Conservation (phyloP, 1,139 yeast species). For the Williopsis jadinii region DNA sequence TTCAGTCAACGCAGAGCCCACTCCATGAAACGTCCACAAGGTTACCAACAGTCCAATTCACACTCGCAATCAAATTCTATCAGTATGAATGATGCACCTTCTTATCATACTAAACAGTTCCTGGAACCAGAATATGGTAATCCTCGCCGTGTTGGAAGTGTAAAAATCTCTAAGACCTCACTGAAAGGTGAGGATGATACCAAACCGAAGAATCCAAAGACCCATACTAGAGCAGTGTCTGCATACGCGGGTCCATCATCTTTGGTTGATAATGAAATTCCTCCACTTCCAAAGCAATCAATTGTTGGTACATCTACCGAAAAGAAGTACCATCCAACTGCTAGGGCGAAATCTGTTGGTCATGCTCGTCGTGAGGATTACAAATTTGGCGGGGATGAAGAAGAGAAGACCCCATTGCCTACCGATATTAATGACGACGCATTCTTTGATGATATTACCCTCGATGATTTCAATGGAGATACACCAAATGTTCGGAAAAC, state of each 20-base stretch:
- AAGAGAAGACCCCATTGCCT: constrained; percentile 36
- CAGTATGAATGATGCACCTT: constrained; percentile 4
- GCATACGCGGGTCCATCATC: constrained; percentile 27
- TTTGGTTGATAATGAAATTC: constrained; percentile 1
- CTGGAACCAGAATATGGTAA: constrained; percentile 8
- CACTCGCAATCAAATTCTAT: constrained; percentile 6
- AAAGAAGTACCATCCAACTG: constrained; percentile 65
- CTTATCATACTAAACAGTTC: constrained; percentile 1
- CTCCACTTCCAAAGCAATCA: constrained; percentile 6
- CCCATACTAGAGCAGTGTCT: constrained; percentile 34
- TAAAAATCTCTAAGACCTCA: constrained; percentile 11
- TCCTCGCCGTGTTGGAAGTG: constrained; percentile 20
- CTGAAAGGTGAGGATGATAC: constrained; percentile 8
- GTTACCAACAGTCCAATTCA: constrained; percentile 5
- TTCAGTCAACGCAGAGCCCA: constrained; percentile 22
- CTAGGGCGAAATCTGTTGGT: constrained; percentile 85
- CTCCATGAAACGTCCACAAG: constrained; percentile 19
- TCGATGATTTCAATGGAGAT: constrained; percentile 30
- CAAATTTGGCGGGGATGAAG: constrained; percentile 3
- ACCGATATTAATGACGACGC: constrained; percentile 41
- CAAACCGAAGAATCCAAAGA: constrained; percentile 20
- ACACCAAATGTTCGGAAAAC: constrained; percentile 3
- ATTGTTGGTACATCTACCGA: constrained; percentile 15
- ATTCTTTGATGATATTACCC: constrained; percentile 59
- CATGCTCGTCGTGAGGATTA: constrained; percentile 50